These are phyloP conservation scores for Geranomyces michiganensis DNA, from an alignment of 192 early-diverging fungal species.

Conservation along the genomic window DNA sequence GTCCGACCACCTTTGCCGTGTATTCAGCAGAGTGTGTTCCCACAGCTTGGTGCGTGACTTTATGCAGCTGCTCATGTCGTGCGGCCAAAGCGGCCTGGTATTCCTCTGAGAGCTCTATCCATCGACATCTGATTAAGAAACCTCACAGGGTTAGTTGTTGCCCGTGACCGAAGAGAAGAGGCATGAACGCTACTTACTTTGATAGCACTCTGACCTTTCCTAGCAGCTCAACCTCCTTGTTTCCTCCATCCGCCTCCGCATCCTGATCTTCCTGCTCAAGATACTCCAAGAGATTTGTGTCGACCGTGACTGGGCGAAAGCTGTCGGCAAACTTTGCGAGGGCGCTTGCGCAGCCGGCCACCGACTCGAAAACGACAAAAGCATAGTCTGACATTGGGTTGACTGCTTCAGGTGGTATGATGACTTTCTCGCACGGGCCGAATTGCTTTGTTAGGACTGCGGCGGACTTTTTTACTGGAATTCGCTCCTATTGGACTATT, in stretches of 20 bases:
- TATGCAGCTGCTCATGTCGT: slow-evolving; percentile 8
- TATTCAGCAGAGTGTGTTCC: slow-evolving; percentile 22
- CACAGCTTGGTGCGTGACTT: not conserved
- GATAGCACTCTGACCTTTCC: slow-evolving; percentile 22
- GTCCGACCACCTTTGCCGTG: slow-evolving; percentile 30
- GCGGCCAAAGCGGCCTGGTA: slow-evolving; percentile 21
- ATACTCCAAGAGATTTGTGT: slow-evolving; percentile 4
- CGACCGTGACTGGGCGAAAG: slow-evolving; percentile 8
- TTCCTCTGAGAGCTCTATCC: slow-evolving; percentile 26
- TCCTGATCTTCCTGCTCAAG: not conserved
- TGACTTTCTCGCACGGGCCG: not conserved
- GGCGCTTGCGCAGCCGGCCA: slow-evolving; percentile 1
- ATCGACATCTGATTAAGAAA: slow-evolving; percentile 13
- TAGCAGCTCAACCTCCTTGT: slow-evolving; percentile 4
- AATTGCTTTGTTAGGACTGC: no score
- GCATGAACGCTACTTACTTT: slow-evolving; percentile 16
- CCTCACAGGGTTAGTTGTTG: not conserved
- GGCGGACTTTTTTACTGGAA: no score
- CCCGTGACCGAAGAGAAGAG: not conserved
- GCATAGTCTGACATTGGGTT: slow-evolving; percentile 2
- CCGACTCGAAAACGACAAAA: slow-evolving; percentile 9
- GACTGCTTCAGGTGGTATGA: slow-evolving; percentile 1
- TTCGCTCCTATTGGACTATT: no score
- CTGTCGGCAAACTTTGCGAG: slow-evolving; percentile 6
- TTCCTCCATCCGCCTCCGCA: not conserved